These are phyloP conservation scores for Harrya chromipes DNA, from an alignment of 768 basidiomycete species.

Conservation along the genomic window DNA sequence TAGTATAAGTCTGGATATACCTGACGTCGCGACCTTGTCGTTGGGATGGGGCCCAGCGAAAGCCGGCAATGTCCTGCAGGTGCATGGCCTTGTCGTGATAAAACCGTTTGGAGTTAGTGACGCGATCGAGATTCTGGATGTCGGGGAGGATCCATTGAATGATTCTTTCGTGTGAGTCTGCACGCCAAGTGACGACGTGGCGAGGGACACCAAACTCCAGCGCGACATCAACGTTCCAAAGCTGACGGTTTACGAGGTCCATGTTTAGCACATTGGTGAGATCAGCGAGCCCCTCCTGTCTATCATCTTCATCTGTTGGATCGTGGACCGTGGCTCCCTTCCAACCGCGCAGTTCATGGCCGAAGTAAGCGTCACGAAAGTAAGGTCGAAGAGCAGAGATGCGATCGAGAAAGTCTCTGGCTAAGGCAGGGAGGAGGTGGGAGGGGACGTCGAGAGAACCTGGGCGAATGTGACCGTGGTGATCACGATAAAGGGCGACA, in stretches of 20 bases:
- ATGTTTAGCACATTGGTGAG: not conserved
- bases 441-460: not conserved
- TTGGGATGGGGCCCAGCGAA: not conserved
- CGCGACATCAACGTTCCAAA: not conserved
- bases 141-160: not conserved
- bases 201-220: not conserved
- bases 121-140: not conserved
- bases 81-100: not conserved
- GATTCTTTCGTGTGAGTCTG: not conserved
- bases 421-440: not conserved
- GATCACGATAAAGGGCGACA: not conserved
- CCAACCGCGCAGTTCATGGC: conserved; percentile 3
- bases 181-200: not conserved
- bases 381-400: not conserved
- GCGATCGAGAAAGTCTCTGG: not conserved
- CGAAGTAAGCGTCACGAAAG: conserved; percentile 5
- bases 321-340: conserved; percentile 2
- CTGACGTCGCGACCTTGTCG: not conserved
- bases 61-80: not conserved
- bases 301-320: not conserved
- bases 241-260: not conserved
- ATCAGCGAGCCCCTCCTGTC: not conserved
- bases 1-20: conserved; percentile 9
- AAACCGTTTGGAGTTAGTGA: not conserved
- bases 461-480: not conserved